phyloP scores from a whole-genome alignment of 73 alveolate genomes.

The Paraurostyla sp. region DNA sequence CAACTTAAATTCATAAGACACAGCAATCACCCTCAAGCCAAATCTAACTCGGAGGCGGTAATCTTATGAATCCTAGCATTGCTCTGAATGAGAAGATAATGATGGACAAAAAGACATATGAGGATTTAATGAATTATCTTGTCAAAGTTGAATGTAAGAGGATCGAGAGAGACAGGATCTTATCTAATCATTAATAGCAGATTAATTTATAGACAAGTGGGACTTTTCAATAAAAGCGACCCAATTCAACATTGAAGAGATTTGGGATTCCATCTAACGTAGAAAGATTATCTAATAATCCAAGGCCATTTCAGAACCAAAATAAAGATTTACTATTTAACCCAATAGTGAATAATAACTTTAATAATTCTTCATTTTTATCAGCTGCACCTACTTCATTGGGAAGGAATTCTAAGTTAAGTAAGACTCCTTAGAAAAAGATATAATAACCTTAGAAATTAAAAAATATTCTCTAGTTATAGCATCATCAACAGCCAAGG shows the following conservation, averaged over 20 bases:
- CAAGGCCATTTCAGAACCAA: not conserved
- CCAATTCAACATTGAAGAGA: constrained; percentile 50
- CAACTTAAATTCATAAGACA: not conserved
- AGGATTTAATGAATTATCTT: constrained; percentile 51
- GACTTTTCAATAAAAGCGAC: not conserved
- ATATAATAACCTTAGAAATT: not conserved
- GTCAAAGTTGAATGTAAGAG: constrained; percentile 58
- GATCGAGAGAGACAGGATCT: constrained; percentile 24
- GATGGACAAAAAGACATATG: constrained; percentile 54
- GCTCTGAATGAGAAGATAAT: constrained; percentile 19
- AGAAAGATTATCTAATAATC: constrained; percentile 43
- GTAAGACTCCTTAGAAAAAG: constrained; percentile 49
- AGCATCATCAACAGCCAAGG: not conserved
- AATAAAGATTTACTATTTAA: constrained; percentile 16
- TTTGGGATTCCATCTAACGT: not conserved
- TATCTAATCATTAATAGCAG: not conserved
- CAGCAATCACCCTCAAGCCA: constrained; percentile 38
- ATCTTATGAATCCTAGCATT: not conserved
- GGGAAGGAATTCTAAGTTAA: constrained; percentile 33
- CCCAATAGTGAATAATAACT: not conserved
- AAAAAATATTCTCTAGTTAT: constrained; percentile 1
- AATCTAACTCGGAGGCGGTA: not conserved
- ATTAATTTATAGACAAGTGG: not conserved
- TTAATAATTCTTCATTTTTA: constrained; percentile 32
- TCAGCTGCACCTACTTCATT: constrained; percentile 31